Evolutionary conservation across 2,329 filamentous ascomycete genomes (phyloP), one percentile per base, ranked within the genome.

Genomic region (Fusarium devonianum): DNA sequence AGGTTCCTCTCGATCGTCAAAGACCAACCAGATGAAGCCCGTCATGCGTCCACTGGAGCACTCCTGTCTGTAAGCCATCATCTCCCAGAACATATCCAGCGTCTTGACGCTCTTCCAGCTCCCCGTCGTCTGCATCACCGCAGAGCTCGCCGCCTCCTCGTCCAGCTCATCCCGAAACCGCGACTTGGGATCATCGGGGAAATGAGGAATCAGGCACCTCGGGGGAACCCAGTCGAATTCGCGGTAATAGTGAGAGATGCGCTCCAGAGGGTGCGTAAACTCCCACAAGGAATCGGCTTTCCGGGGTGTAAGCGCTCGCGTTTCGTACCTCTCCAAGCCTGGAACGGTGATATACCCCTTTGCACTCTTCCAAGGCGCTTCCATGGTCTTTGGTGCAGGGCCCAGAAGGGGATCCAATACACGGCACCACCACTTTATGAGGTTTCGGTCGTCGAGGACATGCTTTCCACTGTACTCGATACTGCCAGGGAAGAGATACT

Each of bases 21-120:
- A 88, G 0, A 97, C 87, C 18, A 97, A 75, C 93, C 95, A 99
- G 18, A 97, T 80, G 62, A 99, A 99, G 0, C 95, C 95, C 0
- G 96, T 95, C 66, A 96, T 80, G 13, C 92, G 82, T 0, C 94
- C 95, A 23, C 92, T 90, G 1, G 92, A 96, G 67, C 94, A 99
- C 68, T 99, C 94, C 69, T 97, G 94, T 47, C 94, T 81, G 67
- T 90, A 97, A 0, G 92, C 88, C 93, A 99, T 97, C 81, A 96
- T 89, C 55, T 99, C 94, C 94, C 94, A 99, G 67, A 99, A 99
- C 61, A 92, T 86, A n/a, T 92, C 89, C 29, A 99, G 75, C 0
- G 85, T 89, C 67, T 82, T 87, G 17, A 97, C 86, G 51, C 88
- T 92, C 68, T 86, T 89, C 94, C 94, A 99, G 47, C 83, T 79